Base-by-base conservation (phyloP, 2,329 filamentous ascomycete species). In the Colletotrichum endophyticum region DNA sequence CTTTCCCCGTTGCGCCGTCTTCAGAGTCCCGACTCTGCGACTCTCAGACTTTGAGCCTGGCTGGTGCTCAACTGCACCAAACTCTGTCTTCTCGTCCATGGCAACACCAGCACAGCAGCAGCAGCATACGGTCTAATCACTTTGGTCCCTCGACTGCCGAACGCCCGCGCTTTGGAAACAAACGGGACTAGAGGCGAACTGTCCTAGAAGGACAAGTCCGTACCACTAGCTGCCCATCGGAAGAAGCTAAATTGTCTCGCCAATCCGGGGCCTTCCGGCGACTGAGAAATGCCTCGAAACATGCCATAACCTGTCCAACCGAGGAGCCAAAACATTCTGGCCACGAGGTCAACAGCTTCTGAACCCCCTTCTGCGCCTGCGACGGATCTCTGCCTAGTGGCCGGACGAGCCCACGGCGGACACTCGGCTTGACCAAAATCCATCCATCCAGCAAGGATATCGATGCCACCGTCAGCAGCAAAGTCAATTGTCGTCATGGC, bases 311-410 rank as follows among this genome's bases (percentile, higher is more conserved):
- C 36, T 74, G 59, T 49, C 34, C 59, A 30, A 36, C 34, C 61
- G 59, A 49, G 68, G 25, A 64, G 32, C n/a, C 68, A 34, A 57
- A 27, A 39, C 57, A 27, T 16, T 61, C 16, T 19, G 27, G 70
- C 73, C 73, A 76, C 73, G 73, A 73, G 73, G 73, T 32, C 36
- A 73, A 76, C 63, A 32, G 73, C 73, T 64, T 36, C 44, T 32
- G 61, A 66, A 66, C 39, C 32, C 32, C n/a, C 15, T 39, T 19
- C 62, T n/a, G 53, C 28, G 49, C 9, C 30, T 62, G 22, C 49
- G 44, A 67, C 61, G 25, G 53, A 66, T 27, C 53, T 62, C 27
- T 12, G 28, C 36, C 73, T 62, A 67, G 53, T 39, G 13, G 36
- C 53, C 53, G 61, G 69, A 62, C 36, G 69, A 64, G 32, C 30